A percentile compares a stretch with the other conserved stretches of the same genome.
These are phyloP conservation scores for Marvania coccoides DNA, from an alignment of 139 green algal species.

Conservation along the genomic window DNA sequence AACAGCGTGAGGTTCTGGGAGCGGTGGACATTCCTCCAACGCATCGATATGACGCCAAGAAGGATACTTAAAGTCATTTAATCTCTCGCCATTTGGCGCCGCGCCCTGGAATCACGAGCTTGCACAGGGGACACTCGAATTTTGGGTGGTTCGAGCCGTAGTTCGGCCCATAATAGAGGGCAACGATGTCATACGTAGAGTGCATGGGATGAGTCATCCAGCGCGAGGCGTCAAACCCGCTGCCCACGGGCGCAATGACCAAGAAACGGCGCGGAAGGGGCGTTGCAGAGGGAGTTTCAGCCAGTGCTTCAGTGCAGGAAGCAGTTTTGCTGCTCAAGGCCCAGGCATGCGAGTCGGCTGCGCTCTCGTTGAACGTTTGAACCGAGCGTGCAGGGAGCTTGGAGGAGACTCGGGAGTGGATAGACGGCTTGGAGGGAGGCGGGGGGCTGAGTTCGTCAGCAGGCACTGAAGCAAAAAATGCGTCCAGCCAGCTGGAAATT, in stretches of 20 bases:
- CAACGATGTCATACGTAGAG: constrained; percentile 15
- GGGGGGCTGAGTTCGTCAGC: background rate
- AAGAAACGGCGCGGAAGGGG: background rate
- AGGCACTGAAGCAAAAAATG: background rate
- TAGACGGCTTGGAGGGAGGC: no score
- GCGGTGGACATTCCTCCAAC: no score
- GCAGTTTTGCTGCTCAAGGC: background rate
- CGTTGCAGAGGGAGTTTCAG: background rate
- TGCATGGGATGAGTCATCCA: background rate
- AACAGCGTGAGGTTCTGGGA: no score
- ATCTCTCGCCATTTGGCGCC: constrained; percentile 27
- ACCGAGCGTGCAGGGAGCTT: no score
- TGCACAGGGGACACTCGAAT: constrained; percentile 1
- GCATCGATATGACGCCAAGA: no score
- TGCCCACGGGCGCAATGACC: background rate
- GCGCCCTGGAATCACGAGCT: background rate
- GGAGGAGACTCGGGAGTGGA: no score
- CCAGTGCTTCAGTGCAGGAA: background rate
- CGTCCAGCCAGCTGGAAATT: background rate
- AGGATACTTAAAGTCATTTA: no score
- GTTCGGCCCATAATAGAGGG: constrained; percentile 10
- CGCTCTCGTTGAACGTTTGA: no score
- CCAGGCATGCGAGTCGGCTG: no score
- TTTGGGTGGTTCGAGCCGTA: background rate
- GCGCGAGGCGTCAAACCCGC: background rate